Base-by-base conservation (phyloP, 106 monocot species). In the Phalaenopsis aphrodite region DNA sequence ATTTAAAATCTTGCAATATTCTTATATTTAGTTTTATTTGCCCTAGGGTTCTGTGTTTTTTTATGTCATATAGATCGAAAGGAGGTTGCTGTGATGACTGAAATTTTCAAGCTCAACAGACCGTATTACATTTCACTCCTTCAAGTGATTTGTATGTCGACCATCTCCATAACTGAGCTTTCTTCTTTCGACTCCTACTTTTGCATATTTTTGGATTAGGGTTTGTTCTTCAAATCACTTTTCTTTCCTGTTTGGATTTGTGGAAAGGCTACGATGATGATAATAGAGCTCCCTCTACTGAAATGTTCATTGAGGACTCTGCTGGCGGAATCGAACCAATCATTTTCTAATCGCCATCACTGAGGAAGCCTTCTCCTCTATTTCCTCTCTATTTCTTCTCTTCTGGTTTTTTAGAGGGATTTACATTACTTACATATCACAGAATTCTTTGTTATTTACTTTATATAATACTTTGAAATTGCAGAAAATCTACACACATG, bases 21-120 rank as follows among this genome's bases (percentile, higher is more conserved):
- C 30, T 30, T 30, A 30, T 30, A 30, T 30, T 30, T 0, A 30
- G 12, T 12, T 52, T 52, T 30, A 30, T 52, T 12, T 30, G 52
- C 52, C 14, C 12, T 52, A 30, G 0, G 52, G 52, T 12, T 52
- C 24, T 65, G 8, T 24, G 10, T 24, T 21, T 8, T 24, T 5
- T 65, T 52, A 30, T 30, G 52, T 0, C 64, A 5, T 64, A 5
- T 21, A 21, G 5, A 8, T 6, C 23, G 7, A 23, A 10, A 23
- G 46, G 79, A 42, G 75, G 72, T 87, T 78, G 90, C 81, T 24
- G 68, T 83, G 90, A 90, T 76, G 90, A 90, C 81, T 83, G 21
- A 0, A 86, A 87, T 21, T 57, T 87, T 90, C 90, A 90, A 87
- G 90, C 90, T 90, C 90, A 90, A 90, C 88, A 90, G 88, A 90